Conservation (phyloP, 331 rosid genomes). For the Stylosanthes scabra region DNA sequence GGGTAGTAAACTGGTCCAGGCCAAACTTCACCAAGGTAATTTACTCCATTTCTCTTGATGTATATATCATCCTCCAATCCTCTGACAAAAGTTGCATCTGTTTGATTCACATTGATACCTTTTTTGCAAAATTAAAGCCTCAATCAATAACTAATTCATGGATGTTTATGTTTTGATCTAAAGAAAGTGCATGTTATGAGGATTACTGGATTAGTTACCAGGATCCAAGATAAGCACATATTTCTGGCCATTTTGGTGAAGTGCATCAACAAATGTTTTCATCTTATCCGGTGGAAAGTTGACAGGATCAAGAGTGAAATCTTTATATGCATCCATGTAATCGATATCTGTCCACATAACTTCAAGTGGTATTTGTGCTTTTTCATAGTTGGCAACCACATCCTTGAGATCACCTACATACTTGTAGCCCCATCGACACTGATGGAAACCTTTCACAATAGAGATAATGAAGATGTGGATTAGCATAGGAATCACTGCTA, state of each 20-base stretch:
- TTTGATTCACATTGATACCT: constrained; percentile 71
- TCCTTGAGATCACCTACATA: constrained; percentile 62
- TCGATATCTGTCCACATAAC: constrained; percentile 94
- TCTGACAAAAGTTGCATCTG: constrained; percentile 63
- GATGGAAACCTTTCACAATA: constrained; percentile 77
- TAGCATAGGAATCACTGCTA: neutral
- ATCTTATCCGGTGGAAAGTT: constrained; percentile 73
- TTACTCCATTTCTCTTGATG: constrained; percentile 64
- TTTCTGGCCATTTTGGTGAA: constrained; percentile 80
- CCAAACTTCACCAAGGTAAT: constrained; percentile 81
- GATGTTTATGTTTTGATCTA: neutral
- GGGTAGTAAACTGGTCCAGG: constrained; percentile 81
- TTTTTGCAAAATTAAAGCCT: constrained; percentile 27
- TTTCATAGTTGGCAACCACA: constrained; percentile 75
- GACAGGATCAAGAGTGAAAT: constrained; percentile 87
- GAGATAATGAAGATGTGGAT: neutral
- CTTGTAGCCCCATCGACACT: constrained; percentile 82
- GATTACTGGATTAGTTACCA: constrained; percentile 47
- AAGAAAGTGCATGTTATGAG: neutral
- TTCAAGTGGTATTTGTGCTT: constrained; percentile 84
- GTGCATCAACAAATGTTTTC: constrained; percentile 59
- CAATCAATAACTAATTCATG: constrained; percentile 4
- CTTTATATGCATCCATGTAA: constrained; percentile 91
- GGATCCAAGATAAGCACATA: constrained; percentile 83
- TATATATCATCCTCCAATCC: constrained; percentile 69